Evolutionary conservation across 176 grass and related monocot species (phyloP).

Genomic region (Musa beccarii): DNA sequence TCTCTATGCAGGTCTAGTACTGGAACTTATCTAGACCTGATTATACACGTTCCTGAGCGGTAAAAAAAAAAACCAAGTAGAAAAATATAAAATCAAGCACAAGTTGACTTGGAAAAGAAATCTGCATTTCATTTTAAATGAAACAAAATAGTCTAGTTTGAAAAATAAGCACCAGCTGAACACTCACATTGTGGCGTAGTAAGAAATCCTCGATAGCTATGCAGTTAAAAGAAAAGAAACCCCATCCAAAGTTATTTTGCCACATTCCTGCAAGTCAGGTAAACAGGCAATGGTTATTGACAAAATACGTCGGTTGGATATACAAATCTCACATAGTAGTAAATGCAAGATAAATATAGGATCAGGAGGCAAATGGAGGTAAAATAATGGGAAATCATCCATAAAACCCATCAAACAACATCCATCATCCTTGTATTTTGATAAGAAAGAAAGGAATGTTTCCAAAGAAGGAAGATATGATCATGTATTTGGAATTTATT

Average conservation of each 20-base stretch:
- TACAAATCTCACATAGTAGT: background rate
- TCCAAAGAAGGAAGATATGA: no score
- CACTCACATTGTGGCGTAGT: slow-evolving; percentile 69
- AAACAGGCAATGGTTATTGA: no score
- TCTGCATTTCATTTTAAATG: background rate
- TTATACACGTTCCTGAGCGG: background rate
- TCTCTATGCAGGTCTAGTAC: no score
- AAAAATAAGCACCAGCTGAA: background rate
- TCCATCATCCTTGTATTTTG: background rate
- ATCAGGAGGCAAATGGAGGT: background rate
- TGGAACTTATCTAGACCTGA: background rate
- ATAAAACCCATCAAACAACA: background rate
- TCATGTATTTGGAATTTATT: no score
- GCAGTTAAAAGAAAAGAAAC: slow-evolving; percentile 63
- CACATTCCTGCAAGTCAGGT: slow-evolving; percentile 52
- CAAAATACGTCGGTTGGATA: no score
- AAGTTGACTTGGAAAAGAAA: background rate
- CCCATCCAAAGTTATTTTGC: slow-evolving; percentile 51
- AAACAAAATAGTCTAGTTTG: background rate
- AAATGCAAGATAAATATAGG: background rate
- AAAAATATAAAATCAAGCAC: background rate
- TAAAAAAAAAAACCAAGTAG: background rate
- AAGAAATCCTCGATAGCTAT: slow-evolving; percentile 73
- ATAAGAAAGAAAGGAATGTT: background rate
- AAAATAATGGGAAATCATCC: background rate